These are phyloP conservation scores for Metschnikowia kofuensis DNA, from an alignment of 805 yeast species.

Conservation along the genomic window DNA sequence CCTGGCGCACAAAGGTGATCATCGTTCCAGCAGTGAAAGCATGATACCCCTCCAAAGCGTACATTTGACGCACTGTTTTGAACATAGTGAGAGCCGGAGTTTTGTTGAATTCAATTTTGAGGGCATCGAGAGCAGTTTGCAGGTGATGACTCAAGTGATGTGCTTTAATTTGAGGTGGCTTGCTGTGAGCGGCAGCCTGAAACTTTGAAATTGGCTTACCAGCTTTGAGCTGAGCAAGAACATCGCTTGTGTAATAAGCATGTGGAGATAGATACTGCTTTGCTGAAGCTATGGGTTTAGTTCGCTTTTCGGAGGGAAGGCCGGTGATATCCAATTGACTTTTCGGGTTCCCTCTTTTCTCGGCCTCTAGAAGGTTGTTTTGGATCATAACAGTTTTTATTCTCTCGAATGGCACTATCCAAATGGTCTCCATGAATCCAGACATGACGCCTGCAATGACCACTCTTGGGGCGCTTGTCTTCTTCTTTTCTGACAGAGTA, in stretches of 20 bases:
- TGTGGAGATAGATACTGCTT: slow-evolving; percentile 42
- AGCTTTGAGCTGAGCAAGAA: slow-evolving; percentile 26
- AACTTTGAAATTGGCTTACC: slow-evolving; percentile 23
- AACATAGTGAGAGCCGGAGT: slow-evolving; percentile 53
- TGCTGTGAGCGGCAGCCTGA: slow-evolving; percentile 12
- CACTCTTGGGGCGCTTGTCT: slow-evolving; percentile 72
- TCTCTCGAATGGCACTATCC: slow-evolving; percentile 89
- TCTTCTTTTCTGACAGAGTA: slow-evolving; percentile 41
- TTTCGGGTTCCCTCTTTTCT: slow-evolving; percentile 20
- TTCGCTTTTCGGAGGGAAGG: slow-evolving; percentile 20
- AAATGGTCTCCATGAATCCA: slow-evolving; percentile 76
- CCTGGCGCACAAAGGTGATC: slow-evolving; percentile 81
- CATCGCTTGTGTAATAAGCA: slow-evolving; percentile 38
- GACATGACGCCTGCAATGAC: slow-evolving; percentile 83
- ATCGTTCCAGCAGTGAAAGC: slow-evolving; percentile 82
- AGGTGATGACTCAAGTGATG: slow-evolving; percentile 12
- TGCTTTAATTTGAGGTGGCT: slow-evolving; percentile 1
- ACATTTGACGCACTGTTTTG: slow-evolving; percentile 62
- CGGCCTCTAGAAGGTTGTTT: slow-evolving; percentile 40
- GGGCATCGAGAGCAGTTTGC: slow-evolving; percentile 10
- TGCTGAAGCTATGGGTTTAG: slow-evolving; percentile 23
- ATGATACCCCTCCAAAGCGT: slow-evolving; percentile 63
- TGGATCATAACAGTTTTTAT: slow-evolving; percentile 80
- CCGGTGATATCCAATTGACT: slow-evolving; percentile 28
- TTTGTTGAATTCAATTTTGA: slow-evolving; percentile 38